Evolutionary conservation across 2,329 filamentous ascomycete genomes (phyloP).

Genomic region (Diaporthe vaccinii): DNA sequence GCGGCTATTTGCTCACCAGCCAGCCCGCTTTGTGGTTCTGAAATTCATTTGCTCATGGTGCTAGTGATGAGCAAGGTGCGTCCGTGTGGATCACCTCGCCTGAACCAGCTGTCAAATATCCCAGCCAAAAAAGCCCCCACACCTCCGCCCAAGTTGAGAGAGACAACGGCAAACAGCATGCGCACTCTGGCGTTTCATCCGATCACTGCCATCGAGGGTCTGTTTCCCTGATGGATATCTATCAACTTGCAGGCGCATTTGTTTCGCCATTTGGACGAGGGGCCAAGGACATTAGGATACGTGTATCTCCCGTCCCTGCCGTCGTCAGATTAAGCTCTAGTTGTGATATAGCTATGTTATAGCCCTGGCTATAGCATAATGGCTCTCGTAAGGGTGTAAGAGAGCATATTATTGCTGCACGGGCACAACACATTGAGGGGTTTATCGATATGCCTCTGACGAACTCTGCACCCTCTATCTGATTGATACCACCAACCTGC

Average conservation of each 20-base stretch:
- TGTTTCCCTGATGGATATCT: not conserved
- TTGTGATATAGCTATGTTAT: constrained; percentile 22
- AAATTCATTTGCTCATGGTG: not conserved
- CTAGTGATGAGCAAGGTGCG: constrained; percentile 6
- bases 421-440: constrained; percentile 1
- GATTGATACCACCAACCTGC: not conserved
- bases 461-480: not conserved
- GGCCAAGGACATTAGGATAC: constrained; percentile 4
- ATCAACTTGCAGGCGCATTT: not conserved
- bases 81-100: not conserved
- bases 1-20: constrained; percentile 3
- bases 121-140: not conserved
- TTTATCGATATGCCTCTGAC: constrained; percentile 26
- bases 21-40: not conserved
- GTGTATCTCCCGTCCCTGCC: constrained; percentile 18
- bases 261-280: constrained; percentile 13
- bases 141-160: not conserved
- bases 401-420: constrained; percentile 26
- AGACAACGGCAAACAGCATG: constrained; percentile 2
- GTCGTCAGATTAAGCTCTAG: constrained; percentile 35
- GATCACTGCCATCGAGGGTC: constrained; percentile 29
- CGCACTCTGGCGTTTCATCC: constrained; percentile 31
- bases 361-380: not conserved
- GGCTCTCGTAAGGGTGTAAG: not conserved
- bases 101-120: not conserved